phyloP scores from a whole-genome alignment of 1,284 basidiomycete genomes.

The Lentinula novae-zelandiae region DNA sequence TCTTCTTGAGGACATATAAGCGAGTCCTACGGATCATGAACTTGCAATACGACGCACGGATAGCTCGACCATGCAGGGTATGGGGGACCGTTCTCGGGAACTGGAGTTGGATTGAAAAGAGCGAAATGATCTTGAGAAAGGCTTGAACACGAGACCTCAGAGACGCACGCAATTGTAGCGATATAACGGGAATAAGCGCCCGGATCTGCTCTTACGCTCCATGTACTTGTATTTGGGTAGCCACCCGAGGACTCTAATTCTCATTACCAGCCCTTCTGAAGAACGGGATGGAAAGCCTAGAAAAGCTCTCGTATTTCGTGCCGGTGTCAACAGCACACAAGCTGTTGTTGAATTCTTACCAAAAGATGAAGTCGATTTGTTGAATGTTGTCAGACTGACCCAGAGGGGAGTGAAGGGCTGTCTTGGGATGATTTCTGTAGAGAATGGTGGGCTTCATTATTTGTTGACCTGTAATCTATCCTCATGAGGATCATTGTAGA shows the following conservation, averaged over 20 bases:
- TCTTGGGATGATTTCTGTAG: conserved; percentile 71
- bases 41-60: too few relatives aligned
- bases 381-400: conserved; percentile 57
- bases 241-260: conserved; percentile 62
- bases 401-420: conserved; percentile 75
- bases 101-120: too few relatives aligned
- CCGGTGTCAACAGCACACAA: conserved; percentile 54
- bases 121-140: too few relatives aligned
- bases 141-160: too few relatives aligned
- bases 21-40: too few relatives aligned
- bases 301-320: conserved; percentile 67
- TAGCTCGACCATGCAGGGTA: too few relatives aligned
- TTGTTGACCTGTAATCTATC: not conserved
- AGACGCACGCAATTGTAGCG: not conserved
- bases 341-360: conserved; percentile 83
- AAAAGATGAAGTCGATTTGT: conserved; percentile 67
- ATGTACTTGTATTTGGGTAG: conserved; percentile 74
- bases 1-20: too few relatives aligned
- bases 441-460: conserved; percentile 47
- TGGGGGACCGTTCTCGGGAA: too few relatives aligned
- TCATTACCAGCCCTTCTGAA: conserved; percentile 67
- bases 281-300: conserved; percentile 55
- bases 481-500: conserved; percentile 40
- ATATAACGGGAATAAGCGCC: not conserved
- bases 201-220: not conserved